Conservation (phyloP, 2,329 filamentous ascomycete genomes). For the Escovopsis sp. region DNA sequence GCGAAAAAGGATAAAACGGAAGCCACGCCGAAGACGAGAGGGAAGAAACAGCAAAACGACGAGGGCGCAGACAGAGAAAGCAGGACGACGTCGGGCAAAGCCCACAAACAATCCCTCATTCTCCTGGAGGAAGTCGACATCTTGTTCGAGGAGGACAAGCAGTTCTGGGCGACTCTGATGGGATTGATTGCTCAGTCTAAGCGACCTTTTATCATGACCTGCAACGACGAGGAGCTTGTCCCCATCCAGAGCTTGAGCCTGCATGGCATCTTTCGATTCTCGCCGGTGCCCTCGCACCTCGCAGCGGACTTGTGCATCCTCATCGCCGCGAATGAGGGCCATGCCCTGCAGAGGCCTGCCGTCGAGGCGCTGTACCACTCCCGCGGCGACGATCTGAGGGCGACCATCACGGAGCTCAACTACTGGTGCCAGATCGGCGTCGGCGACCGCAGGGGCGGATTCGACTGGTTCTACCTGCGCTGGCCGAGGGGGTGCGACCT, state of each 20-base stretch:
- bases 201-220: conserved; percentile 87
- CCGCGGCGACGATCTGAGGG: conserved; percentile 60
- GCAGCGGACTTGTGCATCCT: conserved; percentile 70
- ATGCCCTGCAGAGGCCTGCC: conserved; percentile 54
- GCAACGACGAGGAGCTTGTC: conserved; percentile 77
- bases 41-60: conserved; percentile 13
- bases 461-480: conserved; percentile 76
- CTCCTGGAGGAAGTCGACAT: conserved; percentile 88
- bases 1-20: conserved; percentile 4
- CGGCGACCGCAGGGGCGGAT: conserved; percentile 72
- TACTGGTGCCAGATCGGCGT: conserved; percentile 97
- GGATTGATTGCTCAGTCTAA: conserved; percentile 71
- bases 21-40: not conserved
- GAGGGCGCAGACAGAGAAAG: conserved; percentile 9
- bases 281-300: conserved; percentile 47
- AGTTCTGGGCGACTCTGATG: conserved; percentile 79
- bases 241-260: conserved; percentile 61
- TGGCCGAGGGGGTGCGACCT: conserved; percentile 60
- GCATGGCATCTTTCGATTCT: conserved; percentile 72
- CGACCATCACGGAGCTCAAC: conserved; percentile 68
- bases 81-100: conserved; percentile 23
- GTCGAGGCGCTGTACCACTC: conserved; percentile 56
- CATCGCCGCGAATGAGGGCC: conserved; percentile 78
- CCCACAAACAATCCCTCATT: conserved; percentile 87
- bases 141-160: conserved; percentile 87